phyloP scores from a whole-genome alignment of 768 basidiomycete species.

The Podaxis rugospora region DNA sequence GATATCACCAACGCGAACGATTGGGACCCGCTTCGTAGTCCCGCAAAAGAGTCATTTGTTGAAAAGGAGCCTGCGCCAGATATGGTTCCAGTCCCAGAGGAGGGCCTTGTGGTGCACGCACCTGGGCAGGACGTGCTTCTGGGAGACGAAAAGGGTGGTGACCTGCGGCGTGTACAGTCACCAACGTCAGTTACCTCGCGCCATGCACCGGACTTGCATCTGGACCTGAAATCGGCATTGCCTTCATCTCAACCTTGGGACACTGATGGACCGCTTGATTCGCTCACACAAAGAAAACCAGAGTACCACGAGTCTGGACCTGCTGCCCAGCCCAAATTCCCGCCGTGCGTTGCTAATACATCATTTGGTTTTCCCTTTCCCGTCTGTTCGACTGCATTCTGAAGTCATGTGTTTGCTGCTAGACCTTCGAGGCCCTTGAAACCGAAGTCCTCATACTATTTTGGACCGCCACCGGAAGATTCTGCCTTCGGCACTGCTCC shows the following conservation, averaged over 20 bases:
- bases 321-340: slow-evolving; percentile 34
- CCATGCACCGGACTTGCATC: slow-evolving; percentile 40
- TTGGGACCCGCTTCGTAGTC: slow-evolving; percentile 6
- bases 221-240: slow-evolving; percentile 31
- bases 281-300: slow-evolving; percentile 28
- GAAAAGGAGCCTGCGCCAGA: neutral
- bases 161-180: neutral
- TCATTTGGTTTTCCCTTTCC: slow-evolving; percentile 12
- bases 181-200: slow-evolving; percentile 27
- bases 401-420: neutral
- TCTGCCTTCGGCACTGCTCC: slow-evolving; percentile 80
- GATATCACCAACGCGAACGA: neutral
- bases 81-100: slow-evolving; percentile 9
- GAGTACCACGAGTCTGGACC: slow-evolving; percentile 40
- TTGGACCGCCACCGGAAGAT: slow-evolving; percentile 72
- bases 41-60: neutral
- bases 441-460: slow-evolving; percentile 82
- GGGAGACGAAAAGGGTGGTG: slow-evolving; percentile 1
- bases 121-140: neutral
- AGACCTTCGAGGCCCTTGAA: slow-evolving; percentile 44
- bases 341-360: slow-evolving; percentile 1
- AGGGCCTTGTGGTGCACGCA: slow-evolving; percentile 16
- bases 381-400: neutral
- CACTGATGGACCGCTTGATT: slow-evolving; percentile 37
- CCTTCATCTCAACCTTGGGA: slow-evolving; percentile 70